These are phyloP conservation scores for Hordeum pubiflorum DNA, from an alignment of 202 grass and related monocot species.

Conservation along the genomic window DNA sequence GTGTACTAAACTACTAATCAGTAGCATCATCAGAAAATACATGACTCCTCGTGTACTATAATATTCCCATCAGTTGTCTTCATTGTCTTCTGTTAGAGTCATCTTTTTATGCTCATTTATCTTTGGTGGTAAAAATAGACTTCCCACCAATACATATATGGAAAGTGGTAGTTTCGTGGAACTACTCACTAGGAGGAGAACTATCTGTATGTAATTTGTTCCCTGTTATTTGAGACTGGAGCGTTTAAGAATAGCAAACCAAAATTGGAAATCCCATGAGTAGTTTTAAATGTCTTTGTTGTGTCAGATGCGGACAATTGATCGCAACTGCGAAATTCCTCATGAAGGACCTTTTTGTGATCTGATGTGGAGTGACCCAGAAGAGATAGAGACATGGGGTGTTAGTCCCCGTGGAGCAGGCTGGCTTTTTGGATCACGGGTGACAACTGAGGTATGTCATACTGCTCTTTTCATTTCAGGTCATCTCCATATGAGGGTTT, in stretches of 20 bases:
- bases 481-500: not conserved
- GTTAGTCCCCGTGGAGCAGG: constrained; percentile 77
- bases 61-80: not conserved
- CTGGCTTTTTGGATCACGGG: constrained; percentile 71
- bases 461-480: not conserved
- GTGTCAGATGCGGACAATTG: constrained; percentile 72
- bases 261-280: not conserved
- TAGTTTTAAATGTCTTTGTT: not conserved
- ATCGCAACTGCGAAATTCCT: constrained; percentile 87
- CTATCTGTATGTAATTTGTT: not conserved
- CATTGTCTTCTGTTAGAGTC: not conserved
- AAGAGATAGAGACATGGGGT: constrained; percentile 85
- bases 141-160: not conserved
- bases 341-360: constrained; percentile 88
- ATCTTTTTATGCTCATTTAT: not conserved
- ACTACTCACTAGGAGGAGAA: not conserved
- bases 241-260: not conserved
- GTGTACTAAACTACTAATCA: not conserved
- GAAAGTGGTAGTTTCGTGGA: not conserved
- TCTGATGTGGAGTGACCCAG: constrained; percentile 93
- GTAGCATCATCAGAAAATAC: not conserved
- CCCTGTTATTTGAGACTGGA: not conserved
- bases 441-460: constrained; percentile 50
- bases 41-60: not conserved
- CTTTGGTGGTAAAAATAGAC: not conserved